These are phyloP conservation scores for Exophiala dermatitidis DNA, from an alignment of 2,329 filamentous ascomycete genomes.

Conservation along the genomic window DNA sequence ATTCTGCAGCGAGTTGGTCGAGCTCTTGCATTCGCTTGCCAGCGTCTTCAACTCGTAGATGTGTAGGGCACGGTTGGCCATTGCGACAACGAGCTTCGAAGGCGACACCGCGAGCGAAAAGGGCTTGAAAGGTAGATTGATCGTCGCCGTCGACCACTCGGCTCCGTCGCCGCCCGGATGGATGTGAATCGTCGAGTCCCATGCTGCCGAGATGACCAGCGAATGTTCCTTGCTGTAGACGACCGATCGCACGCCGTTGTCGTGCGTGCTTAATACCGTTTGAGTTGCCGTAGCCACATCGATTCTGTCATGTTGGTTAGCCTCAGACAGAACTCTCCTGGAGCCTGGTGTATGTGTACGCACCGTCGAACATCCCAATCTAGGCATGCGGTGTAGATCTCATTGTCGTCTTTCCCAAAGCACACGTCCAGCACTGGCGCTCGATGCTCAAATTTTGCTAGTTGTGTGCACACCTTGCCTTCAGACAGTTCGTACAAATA, in stretches of 20 bases:
- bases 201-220: slow-evolving; percentile 80
- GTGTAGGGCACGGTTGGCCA: slow-evolving; percentile 86
- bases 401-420: slow-evolving; percentile 74
- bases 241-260: slow-evolving; percentile 71
- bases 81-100: slow-evolving; percentile 87
- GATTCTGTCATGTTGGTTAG: slow-evolving; percentile 42
- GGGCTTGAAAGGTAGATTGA: slow-evolving; percentile 75
- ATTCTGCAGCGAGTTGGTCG: slow-evolving; percentile 38
- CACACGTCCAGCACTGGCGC: slow-evolving; percentile 86
- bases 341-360: slow-evolving; percentile 14
- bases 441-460: slow-evolving; percentile 58
- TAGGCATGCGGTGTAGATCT: slow-evolving; percentile 78
- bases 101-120: slow-evolving; percentile 73
- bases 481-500: slow-evolving; percentile 80
- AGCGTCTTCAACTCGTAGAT: slow-evolving; percentile 83
- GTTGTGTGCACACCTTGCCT: slow-evolving; percentile 42
- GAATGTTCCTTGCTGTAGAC: slow-evolving; percentile 70
- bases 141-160: slow-evolving; percentile 49
- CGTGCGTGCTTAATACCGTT: slow-evolving; percentile 69
- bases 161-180: slow-evolving; percentile 52
- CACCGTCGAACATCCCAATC: slow-evolving; percentile 79
- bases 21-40: slow-evolving; percentile 45
- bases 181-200: slow-evolving; percentile 85
- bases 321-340: neutral
- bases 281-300: slow-evolving; percentile 66